phyloP scores from a whole-genome alignment of 208 protist genomes.

The Porcisia hertigi region DNA sequence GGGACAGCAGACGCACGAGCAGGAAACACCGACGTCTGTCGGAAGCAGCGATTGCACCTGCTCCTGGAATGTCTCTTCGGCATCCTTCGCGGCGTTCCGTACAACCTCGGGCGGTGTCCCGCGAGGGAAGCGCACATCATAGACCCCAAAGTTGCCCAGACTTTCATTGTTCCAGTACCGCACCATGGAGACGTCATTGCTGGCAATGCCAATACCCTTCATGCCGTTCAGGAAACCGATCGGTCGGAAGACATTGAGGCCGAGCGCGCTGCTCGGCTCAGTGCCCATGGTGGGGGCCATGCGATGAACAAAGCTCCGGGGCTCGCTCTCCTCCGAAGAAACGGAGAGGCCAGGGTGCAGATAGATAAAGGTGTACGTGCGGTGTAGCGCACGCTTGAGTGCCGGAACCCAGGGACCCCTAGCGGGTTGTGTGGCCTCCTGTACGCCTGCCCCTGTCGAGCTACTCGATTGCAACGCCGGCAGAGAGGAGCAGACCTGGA shows the following conservation, averaged over 20 bases:
- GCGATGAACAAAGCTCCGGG: constrained; percentile 84
- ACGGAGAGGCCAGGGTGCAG: constrained; percentile 69
- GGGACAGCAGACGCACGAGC: constrained; percentile 39
- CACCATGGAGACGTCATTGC: constrained; percentile 85
- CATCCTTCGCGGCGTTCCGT: constrained; percentile 26
- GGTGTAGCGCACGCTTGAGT: constrained; percentile 82
- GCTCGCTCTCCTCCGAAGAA: constrained; percentile 70
- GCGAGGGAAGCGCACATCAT: constrained; percentile 76
- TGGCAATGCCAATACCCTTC: constrained; percentile 71
- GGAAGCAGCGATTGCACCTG: constrained; percentile 44
- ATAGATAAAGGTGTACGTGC: constrained; percentile 72
- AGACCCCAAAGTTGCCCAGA: constrained; percentile 85
- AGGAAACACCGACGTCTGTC: constrained; percentile 49
- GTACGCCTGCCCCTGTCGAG: not conserved
- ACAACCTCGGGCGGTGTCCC: constrained; percentile 66
- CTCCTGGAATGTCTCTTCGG: constrained; percentile 33
- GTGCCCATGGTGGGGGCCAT: constrained; percentile 49
- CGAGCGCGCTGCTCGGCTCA: constrained; percentile 36
- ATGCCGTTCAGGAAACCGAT: constrained; percentile 83
- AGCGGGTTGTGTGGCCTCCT: not conserved
- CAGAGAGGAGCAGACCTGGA: constrained; percentile 56
- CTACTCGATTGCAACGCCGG: constrained; percentile 22
- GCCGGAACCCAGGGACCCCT: constrained; percentile 65
- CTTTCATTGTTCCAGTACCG: constrained; percentile 91
- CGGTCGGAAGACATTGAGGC: constrained; percentile 80